Percentiles rank a stretch among this genome's conserved stretches.
These are phyloP conservation scores for Metrosideros polymorpha DNA, from an alignment of 441 rosid genomes.

Conservation along the genomic window DNA sequence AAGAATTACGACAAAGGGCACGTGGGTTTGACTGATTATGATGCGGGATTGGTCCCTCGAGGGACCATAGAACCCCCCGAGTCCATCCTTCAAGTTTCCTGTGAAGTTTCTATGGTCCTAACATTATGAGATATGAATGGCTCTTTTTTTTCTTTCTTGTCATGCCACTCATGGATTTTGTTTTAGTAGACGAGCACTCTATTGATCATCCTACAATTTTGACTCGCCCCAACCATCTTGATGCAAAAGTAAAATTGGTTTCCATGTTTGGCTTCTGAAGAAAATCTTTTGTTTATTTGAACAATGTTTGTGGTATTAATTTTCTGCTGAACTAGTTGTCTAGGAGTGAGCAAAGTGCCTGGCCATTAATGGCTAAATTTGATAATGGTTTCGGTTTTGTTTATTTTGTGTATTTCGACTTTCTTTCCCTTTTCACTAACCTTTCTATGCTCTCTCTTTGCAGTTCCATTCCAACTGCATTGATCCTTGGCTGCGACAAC, in stretches of 20 bases:
- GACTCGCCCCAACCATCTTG: background rate
- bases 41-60: background rate
- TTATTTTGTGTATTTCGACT: background rate
- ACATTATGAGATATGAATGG: background rate
- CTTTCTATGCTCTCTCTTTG: background rate
- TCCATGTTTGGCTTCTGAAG: background rate
- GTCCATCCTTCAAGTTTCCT: background rate
- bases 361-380: background rate
- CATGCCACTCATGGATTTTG: background rate
- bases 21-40: background rate
- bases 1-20: background rate
- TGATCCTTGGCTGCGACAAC: constrained; percentile 16
- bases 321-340: background rate
- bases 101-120: background rate
- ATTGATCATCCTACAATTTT: background rate
- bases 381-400: background rate
- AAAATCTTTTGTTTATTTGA: background rate
- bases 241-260: background rate
- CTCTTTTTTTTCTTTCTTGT: background rate
- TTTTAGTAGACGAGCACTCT: background rate
- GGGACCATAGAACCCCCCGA: background rate
- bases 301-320: background rate
- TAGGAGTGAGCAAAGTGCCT: background rate
- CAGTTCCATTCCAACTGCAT: constrained; percentile 5
- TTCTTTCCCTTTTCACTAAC: background rate